Evolutionary conservation across 495 filamentous ascomycete genomes (phyloP), one percentile per base, ranked within the genome.

Genomic region (Hypoxylon cercidicola): DNA sequence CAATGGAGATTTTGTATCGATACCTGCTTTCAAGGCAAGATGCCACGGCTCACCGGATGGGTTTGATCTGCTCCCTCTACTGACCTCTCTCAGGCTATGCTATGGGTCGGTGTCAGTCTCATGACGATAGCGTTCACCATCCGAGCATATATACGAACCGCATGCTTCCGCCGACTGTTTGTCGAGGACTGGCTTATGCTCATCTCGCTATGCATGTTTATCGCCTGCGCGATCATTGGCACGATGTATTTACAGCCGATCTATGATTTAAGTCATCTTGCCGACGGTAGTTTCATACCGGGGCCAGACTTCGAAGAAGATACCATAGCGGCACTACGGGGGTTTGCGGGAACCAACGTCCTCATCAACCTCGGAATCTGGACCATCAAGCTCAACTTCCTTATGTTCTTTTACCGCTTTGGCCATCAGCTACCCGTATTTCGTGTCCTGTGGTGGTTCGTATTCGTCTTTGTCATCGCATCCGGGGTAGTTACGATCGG

Each of bases 371-470:
- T 53, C 7, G 46, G 66, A 8, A 44, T 62, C 0, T 72, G 63
- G 41, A 35, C 49, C 15, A 65, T 77, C 62, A 77, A 77, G 45
- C 39, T 74, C 30, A 69, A 56, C 46, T 75, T 75, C 39, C 48
- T 77, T 5, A 10, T 69, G 18, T 75, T 77, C 68, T 74, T 77
- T 54, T 60, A 45, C 13, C 73, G 68, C 21, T 64, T 77, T n/a
- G 71, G 70, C 5, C 54, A 66, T 15, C 55, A 64, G 2, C 43
- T 74, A 9, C 10, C 19, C 21, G 34, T 54, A 11, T 67, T 66
- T 28, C 43, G 55, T 19, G 47, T 65, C 19, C 63, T 68, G 10
- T 75, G 73, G 74, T 73, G 67, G 57, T 43, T 66, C 2, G 62
- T 64, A 15, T 16, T 65, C 4, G 43, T 64, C 15, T 30, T 72